Base-by-base conservation (phyloP, 257 asterid genomes). In the Scutellaria galericulata region DNA sequence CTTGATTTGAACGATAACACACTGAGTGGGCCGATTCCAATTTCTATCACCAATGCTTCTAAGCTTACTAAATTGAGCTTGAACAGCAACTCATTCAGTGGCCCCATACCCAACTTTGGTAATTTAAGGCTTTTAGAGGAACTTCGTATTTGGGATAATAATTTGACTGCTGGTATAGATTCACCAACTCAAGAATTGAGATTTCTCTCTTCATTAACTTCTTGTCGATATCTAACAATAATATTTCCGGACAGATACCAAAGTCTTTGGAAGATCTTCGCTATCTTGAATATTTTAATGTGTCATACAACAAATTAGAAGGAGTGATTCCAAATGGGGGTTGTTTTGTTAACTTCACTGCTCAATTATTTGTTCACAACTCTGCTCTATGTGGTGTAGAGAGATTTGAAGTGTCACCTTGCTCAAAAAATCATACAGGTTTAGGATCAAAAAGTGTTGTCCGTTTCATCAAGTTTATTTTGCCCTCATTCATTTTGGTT, bases 251-350 rank as follows among this genome's bases (percentile, higher is more conserved):
- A 52, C 9, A 12, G 3, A 42, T 69, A 12, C 66, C 65, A 10
- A 41, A 20, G 46, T 55, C 66, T 12, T 42, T 69, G 7, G 66
- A 55, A 42, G 22, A 5, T 4, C 56, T 69, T 10, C 0, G 0
- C 0, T 42, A 22, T 27, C 59, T 66, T 48, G 5, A 6, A 2
- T 0, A 48, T 4, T 31, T 66, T 27, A 48, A 48, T 48, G 31
- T 48, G 7, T 66, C 71, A 3, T 8, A 24, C 47, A 66, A 47
- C 7, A 8, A 27, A 13, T 5, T 50, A 47, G 45, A 66, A 37
- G 72, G 50, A 5, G 60, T 35, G 31, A 66, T 66, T 14, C 72
- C 72, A 9, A 7, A 35, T 35, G 48, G 45, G 5, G 61, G 72
- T 5, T 4, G 6, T 31, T 66, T 66, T 35, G 18, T 14, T 1